Evolutionary conservation across 495 filamentous ascomycete genomes (phyloP).

Genomic region (Xanthoparmelia taractica): DNA sequence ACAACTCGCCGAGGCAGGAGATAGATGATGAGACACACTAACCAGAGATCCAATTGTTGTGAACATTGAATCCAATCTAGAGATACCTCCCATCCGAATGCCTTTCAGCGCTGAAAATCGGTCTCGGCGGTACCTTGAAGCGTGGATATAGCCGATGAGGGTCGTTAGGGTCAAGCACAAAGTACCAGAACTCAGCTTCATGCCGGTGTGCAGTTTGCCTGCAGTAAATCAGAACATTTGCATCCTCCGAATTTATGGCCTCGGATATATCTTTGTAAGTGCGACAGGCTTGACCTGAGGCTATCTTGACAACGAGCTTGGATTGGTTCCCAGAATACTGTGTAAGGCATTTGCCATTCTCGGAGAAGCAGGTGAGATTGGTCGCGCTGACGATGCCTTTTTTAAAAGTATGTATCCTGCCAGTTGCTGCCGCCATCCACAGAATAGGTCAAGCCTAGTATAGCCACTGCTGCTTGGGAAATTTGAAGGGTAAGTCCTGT

Average conservation of each 20-base stretch:
- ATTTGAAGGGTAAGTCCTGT: slow-evolving; percentile 9
- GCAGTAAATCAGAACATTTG: slow-evolving; percentile 5
- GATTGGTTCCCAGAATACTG: not conserved
- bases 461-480: slow-evolving; percentile 23
- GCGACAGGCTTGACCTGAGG: not conserved
- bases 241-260: not conserved
- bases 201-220: not conserved
- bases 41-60: too few relatives aligned
- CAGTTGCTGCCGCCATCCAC: slow-evolving; percentile 20
- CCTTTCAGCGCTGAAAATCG: not conserved
- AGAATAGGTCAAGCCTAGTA: slow-evolving; percentile 22
- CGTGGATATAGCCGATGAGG: slow-evolving; percentile 12
- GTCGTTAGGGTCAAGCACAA: slow-evolving; percentile 19
- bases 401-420: slow-evolving; percentile 8
- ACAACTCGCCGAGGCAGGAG: too few relatives aligned
- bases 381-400: slow-evolving; percentile 18
- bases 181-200: slow-evolving; percentile 23
- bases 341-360: not conserved
- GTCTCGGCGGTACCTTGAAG: slow-evolving; percentile 8
- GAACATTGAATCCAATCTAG: too few relatives aligned
- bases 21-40: too few relatives aligned
- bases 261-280: slow-evolving; percentile 15
- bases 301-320: slow-evolving; percentile 16
- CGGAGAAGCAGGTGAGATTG: slow-evolving; percentile 19
- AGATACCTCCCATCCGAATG: slow-evolving; percentile 13